Evolutionary conservation across 352 stramenopile species (phyloP), one percentile per base, ranked within the genome.

Genomic region (Phytophthora gonapodyides): DNA sequence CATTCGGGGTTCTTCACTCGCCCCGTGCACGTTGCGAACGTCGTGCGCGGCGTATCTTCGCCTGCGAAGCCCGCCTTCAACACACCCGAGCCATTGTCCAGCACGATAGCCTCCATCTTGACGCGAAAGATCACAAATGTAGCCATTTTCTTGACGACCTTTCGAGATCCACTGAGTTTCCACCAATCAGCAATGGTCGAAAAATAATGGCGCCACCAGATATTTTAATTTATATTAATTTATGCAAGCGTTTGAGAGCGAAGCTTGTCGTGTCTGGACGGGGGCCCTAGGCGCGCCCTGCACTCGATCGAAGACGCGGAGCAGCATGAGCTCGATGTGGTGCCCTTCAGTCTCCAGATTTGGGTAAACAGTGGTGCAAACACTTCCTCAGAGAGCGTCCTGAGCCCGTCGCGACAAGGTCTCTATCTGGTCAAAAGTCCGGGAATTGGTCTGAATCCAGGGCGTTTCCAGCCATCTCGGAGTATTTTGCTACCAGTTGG

Each of bases 31-130:
- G 76, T 74, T 1, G 78, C 64, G 60, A 97, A 92, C n/a, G 89
- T 75, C 12, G 82, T 65, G 7, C 84, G 82, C 0, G 90, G 90
- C 30, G 74, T 75, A 53, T 97, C 90, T 72, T 97, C 90, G 21
- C 89, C 86, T 0, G 82, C 78, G 68, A 91, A 96, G 0, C 89
- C 89, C 7, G 79, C 84, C 64, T 97, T 97, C 19, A 93, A 54
- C 16, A 73, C 74, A 8, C 84, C 84, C 16, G 87, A 96, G 38
- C 89, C 89, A 42, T 93, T 92, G 75, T 97, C 89, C 36, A 97
- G 58, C 67, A 97, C 87, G 57, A 97, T 82, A 30, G 84, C 86
- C 24, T 91, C 82, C 70, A 84, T 84, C 11, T 50, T 16, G 57
- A 31, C 49, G 55, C 43, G 15, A 33, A 56, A 42, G 50, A 57